Percentiles rank a stretch among this genome's conserved stretches.
phyloP scores from a whole-genome alignment of 371 early-diverging fungal genomes.

The Mortierella sp. region DNA sequence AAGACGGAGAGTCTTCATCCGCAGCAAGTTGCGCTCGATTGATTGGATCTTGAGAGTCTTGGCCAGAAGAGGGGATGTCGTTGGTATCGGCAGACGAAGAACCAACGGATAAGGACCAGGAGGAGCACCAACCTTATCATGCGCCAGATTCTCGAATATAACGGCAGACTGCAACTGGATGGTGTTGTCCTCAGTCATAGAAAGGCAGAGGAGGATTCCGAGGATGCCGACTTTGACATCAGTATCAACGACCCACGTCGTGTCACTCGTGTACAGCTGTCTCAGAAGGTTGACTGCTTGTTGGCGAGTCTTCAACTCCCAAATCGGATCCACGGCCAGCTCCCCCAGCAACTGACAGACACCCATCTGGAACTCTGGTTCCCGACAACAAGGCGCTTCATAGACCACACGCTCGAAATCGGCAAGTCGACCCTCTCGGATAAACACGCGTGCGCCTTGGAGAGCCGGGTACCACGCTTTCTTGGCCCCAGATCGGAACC shows the following conservation, averaged over 20 bases:
- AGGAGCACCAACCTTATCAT: background rate
- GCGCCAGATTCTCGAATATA: background rate
- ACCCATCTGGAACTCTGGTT: slow-evolving; percentile 10
- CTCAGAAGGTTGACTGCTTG: slow-evolving; percentile 3
- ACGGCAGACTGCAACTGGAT: background rate
- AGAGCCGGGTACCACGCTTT: slow-evolving; percentile 14
- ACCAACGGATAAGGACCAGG: background rate
- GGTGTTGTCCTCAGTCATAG: background rate
- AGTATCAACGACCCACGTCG: background rate
- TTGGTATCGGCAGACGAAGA: background rate
- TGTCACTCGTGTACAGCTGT: background rate
- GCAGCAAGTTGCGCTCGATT: background rate
- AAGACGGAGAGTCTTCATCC: background rate
- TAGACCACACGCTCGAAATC: background rate
- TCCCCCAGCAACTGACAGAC: slow-evolving; percentile 22
- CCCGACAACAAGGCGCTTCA: background rate
- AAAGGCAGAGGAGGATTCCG: background rate
- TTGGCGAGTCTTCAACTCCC: background rate
- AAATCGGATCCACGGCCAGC: background rate
- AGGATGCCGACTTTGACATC: background rate
- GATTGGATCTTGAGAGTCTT: background rate
- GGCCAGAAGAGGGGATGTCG: background rate
- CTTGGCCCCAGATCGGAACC: slow-evolving; percentile 1
- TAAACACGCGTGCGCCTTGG: background rate
- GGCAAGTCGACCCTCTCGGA: slow-evolving; percentile 10